phyloP scores from a whole-genome alignment of 2,329 filamentous ascomycete genomes.

The Cladosporium sp. region DNA sequence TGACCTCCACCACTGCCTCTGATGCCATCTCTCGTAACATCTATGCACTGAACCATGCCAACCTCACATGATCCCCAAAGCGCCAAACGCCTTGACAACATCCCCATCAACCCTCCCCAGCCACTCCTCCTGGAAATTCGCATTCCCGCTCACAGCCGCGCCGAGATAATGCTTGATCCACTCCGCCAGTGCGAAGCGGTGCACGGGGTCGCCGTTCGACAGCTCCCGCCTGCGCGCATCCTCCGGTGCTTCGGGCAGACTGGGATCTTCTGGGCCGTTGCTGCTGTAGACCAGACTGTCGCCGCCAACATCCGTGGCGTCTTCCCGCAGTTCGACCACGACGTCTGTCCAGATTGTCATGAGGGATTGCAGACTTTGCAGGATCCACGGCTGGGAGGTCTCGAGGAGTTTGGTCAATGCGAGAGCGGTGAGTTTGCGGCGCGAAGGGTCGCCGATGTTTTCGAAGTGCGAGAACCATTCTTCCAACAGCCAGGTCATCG shows the following conservation, averaged over 20 bases:
- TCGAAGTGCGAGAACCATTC: slow-evolving; percentile 70
- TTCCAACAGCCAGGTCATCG: slow-evolving; percentile 52
- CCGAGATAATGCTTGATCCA: slow-evolving; percentile 66
- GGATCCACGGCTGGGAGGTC: slow-evolving; percentile 52
- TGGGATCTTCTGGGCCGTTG: slow-evolving; percentile 27
- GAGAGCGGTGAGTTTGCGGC: slow-evolving; percentile 71
- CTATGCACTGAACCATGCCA: neutral
- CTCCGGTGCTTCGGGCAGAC: slow-evolving; percentile 43
- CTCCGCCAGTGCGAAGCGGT: slow-evolving; percentile 62
- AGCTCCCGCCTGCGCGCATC: slow-evolving; percentile 52
- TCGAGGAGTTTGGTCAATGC: slow-evolving; percentile 72
- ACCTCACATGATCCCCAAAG: slow-evolving; percentile 35
- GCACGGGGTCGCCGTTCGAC: slow-evolving; percentile 63
- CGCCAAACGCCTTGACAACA: slow-evolving; percentile 64
- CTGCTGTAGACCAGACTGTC: slow-evolving; percentile 44
- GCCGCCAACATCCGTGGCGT: slow-evolving; percentile 24
- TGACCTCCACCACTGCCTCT: no score
- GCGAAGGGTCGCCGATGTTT: slow-evolving; percentile 63
- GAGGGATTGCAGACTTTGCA: slow-evolving; percentile 63
- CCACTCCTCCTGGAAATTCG: slow-evolving; percentile 68
- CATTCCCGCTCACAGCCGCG: slow-evolving; percentile 58
- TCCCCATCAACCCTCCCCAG: slow-evolving; percentile 73
- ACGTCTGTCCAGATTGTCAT: slow-evolving; percentile 75
- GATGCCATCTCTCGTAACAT: neutral
- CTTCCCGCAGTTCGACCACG: slow-evolving; percentile 64